Conservation (phyloP, 495 filamentous ascomycete species). For the Daldinia childiae region DNA sequence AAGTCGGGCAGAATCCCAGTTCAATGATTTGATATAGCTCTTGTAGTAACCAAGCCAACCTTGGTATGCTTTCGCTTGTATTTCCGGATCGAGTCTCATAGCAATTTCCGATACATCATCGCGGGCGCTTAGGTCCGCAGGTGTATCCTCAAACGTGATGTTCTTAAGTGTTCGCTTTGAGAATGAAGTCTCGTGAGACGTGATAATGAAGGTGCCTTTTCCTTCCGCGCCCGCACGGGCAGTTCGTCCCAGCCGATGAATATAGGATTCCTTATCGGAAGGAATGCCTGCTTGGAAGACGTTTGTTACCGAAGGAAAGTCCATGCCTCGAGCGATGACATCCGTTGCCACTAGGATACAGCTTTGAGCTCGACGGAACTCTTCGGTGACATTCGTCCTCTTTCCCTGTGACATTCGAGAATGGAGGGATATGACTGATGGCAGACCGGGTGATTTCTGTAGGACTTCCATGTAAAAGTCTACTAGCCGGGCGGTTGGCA, state of each 20-base stretch:
- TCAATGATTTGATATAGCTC: constrained; percentile 54
- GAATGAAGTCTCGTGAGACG: constrained; percentile 68
- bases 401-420: constrained; percentile 66
- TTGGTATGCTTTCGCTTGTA: constrained; percentile 48
- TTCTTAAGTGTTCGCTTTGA: constrained; percentile 51
- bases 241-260: constrained; percentile 79
- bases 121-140: constrained; percentile 46
- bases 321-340: constrained; percentile 78
- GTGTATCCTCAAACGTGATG: constrained; percentile 45
- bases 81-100: constrained; percentile 23
- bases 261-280: constrained; percentile 69
- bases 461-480: constrained; percentile 61
- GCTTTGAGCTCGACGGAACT: constrained; percentile 65
- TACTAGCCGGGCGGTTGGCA: constrained; percentile 70
- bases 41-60: constrained; percentile 63
- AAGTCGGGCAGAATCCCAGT: constrained; percentile 50
- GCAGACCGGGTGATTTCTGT: constrained; percentile 54
- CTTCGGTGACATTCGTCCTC: constrained; percentile 66
- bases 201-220: constrained; percentile 71
- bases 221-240: constrained; percentile 75
- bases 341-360: constrained; percentile 73
- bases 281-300: constrained; percentile 76
- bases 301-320: constrained; percentile 77
- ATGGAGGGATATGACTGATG: constrained; percentile 66
- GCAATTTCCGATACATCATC: constrained; percentile 38